Evolutionary conservation across 2,329 filamentous ascomycete species (phyloP), one percentile per base, ranked within the genome.

Genomic region (Seiridium cupressi): DNA sequence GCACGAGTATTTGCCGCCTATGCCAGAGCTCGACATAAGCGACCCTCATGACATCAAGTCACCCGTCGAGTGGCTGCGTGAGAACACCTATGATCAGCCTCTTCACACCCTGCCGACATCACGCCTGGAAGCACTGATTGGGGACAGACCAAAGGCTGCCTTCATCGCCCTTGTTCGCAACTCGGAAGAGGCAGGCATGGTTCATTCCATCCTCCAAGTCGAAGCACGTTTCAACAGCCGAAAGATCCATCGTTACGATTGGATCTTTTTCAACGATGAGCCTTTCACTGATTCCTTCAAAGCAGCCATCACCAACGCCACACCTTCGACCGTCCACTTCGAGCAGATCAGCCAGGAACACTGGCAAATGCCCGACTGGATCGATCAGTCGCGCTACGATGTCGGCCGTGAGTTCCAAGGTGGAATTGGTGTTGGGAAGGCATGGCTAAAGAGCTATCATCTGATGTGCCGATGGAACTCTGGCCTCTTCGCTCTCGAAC

Each of bases 221-320:
- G 90, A 93, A 72, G 78, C 84, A 59, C 89, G 88, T 8, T 96
- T 91, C 88, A 96, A 96, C 70, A 77, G 79, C 70, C 92, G 91
- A 64, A 90, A 57, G n/a, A 71, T 64, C 6, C 70, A 92, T 79
- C 89, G 90, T 68, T 96, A 96, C 70, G 90, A 92, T 49, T 96
- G 92, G 89, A 89, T 91, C 47, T 94, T 96, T 77, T 92, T 95
- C 81, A 95, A 93, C 74, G 87, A 92, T 68, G 84, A 89, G 57
- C 87, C 88, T 3, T 93, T 96, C 71, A 88, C 87, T 3, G 85
- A 91, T 7, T 86, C 90, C 61, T 96, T 96, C 79, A 93, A 91
- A 71, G 77, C 78, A 42, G 78, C 79, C 60, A 92, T 90, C 0
- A 80, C 82, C 55, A 89, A 86, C 51, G 84, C 85, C 44, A 94